Base-by-base conservation (phyloP, 345 rosid species). In the Rhizophora mangle region DNA sequence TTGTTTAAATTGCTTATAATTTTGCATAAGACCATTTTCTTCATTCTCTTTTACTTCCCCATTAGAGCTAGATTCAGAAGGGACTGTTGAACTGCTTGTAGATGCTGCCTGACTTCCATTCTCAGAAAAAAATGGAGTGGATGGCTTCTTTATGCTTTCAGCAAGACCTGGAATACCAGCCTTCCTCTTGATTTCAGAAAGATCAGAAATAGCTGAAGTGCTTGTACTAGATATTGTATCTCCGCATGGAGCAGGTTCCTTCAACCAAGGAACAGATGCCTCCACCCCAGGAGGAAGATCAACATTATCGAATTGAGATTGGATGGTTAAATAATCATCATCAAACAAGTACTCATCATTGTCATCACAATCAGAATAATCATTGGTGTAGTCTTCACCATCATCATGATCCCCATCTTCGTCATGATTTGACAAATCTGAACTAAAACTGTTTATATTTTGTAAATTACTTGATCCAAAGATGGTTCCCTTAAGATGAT, bases 231-330 rank as follows among this genome's bases (percentile, higher is more conserved):
- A 49, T 54, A 60, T 43, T 24, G 9, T 15, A 63, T 46, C 67
- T 74, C 43, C 74, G 39, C 20, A 32, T 18, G 70, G 11, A 72
- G 75, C 74, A 63, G 82, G 51, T 27, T 72, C 77, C 55, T 74
- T 76, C 67, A 83, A 62, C 85, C 89, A 86, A 72, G 84, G 74
- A 65, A 85, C 60, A 4, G 85, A 46, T 37, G 74, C 81, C 77
- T 86, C 90, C 20, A 83, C 81, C 24, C 87, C 90, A 66, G 87
- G 36, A 64, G 89, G 89, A 64, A 86, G 78, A 82, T 84, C 86
- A 63, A 83, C 87, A 65, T 72, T 75, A 70, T 86, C 87, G 36
- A 82, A 80, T 49, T 80, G 83, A 67, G 84, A 80, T 56, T 83
- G 87, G 68, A 82, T 59, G 20, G 66, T 67, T 31, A 58, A 61